Evolutionary conservation across 1,284 basidiomycete species (phyloP).

Genomic region (Leccinum ponderosum): DNA sequence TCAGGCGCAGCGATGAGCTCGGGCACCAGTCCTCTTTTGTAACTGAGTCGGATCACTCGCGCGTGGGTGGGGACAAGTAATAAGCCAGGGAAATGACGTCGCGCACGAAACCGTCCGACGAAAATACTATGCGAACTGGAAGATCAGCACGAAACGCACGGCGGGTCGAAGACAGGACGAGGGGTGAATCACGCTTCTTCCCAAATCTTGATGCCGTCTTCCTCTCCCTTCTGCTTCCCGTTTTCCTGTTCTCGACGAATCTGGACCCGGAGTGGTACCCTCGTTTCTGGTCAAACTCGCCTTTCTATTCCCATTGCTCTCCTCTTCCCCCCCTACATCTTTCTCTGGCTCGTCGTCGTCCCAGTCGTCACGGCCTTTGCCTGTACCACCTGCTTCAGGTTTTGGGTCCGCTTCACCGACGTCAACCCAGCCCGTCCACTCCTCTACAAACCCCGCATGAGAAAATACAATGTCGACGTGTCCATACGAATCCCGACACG

Average conservation of each 20-base stretch:
- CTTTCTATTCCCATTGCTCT: background rate
- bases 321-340: too few relatives aligned
- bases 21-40: slow-evolving; percentile 46
- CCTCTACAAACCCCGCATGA: background rate
- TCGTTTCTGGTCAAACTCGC: background rate
- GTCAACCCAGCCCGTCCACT: background rate
- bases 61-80: background rate
- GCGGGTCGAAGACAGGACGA: too few relatives aligned
- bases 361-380: slow-evolving; percentile 41
- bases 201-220: too few relatives aligned
- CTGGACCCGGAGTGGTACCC: background rate
- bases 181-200: too few relatives aligned
- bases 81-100: too few relatives aligned
- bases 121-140: too few relatives aligned
- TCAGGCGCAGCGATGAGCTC: slow-evolving; percentile 41
- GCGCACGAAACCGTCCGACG: too few relatives aligned
- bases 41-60: slow-evolving; percentile 29
- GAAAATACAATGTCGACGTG: background rate
- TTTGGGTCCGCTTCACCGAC: slow-evolving; percentile 2
- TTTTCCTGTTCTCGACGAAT: too few relatives aligned
- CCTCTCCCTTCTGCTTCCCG: too few relatives aligned
- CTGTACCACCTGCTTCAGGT: slow-evolving; percentile 1
- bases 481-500: background rate
- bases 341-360: slow-evolving; percentile 14
- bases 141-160: slow-evolving; percentile 8